Evolutionary conservation across 192 early-diverging fungal species (phyloP).

Genomic region (Borealophlyctis nickersoniae): DNA sequence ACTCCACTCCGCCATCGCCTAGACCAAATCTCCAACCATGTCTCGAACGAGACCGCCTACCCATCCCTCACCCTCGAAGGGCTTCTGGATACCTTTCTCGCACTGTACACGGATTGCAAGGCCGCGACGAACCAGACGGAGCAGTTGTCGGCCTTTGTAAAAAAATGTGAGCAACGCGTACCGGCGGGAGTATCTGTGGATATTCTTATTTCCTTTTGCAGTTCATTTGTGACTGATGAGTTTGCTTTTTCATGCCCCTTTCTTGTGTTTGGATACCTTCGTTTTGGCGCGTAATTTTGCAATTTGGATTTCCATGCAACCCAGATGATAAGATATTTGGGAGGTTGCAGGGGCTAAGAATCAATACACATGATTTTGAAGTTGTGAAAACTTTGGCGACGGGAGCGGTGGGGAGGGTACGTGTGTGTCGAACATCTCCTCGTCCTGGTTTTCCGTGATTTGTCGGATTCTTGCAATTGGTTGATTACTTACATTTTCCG

Average conservation of each 20-base stretch:
- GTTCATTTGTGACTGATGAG: constrained; percentile 2
- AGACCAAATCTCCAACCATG: constrained; percentile 34
- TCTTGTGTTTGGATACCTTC: too few species aligned
- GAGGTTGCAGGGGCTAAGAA: constrained; percentile 45
- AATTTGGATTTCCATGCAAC: too few species aligned
- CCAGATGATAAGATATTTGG: constrained; percentile 44
- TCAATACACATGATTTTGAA: constrained; percentile 75
- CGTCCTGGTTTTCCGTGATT: constrained; percentile 8
- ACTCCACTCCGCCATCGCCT: constrained; percentile 29
- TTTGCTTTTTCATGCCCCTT: not conserved
- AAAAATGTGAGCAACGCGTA: constrained; percentile 51
- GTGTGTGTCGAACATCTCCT: not conserved
- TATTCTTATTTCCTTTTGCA: too few species aligned
- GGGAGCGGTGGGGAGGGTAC: constrained; percentile 69
- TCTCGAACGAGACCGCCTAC: constrained; percentile 27
- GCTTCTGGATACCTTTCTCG: constrained; percentile 50
- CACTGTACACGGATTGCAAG: constrained; percentile 53
- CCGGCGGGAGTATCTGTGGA: too few species aligned
- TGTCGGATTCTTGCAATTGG: constrained; percentile 19
- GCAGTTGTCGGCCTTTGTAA: constrained; percentile 41
- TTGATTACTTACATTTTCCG: constrained; percentile 25
- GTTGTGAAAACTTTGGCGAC: constrained; percentile 69
- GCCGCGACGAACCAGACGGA: constrained; percentile 37
- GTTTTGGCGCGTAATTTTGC: too few species aligned
- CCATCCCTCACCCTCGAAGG: constrained; percentile 46